phyloP scores from a whole-genome alignment of 768 basidiomycete species.

The Clitopilus passeckerianus region DNA sequence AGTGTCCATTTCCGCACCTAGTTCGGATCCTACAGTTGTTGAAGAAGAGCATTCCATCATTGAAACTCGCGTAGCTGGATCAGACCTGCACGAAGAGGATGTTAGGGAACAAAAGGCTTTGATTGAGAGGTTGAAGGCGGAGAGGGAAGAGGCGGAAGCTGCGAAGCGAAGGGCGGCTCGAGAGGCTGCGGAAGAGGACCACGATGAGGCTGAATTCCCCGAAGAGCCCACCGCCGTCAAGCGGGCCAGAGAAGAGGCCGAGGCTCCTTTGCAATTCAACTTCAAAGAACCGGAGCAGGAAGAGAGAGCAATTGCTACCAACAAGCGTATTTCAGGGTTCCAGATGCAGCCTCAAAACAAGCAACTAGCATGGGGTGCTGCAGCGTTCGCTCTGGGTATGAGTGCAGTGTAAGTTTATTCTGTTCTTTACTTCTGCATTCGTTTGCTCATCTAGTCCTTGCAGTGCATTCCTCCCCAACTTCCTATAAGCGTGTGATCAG shows the following conservation, averaged over 20 bases:
- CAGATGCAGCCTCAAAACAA: slow-evolving; percentile 63
- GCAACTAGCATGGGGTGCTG: slow-evolving; percentile 77
- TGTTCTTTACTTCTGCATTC: neutral
- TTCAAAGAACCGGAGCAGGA: slow-evolving; percentile 67
- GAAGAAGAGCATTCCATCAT: slow-evolving; percentile 60
- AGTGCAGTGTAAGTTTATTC: slow-evolving; percentile 65
- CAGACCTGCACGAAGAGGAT: slow-evolving; percentile 64
- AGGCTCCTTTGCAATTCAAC: slow-evolving; percentile 48
- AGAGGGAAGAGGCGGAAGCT: slow-evolving; percentile 37
- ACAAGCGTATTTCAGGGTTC: slow-evolving; percentile 56
- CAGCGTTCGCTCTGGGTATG: slow-evolving; percentile 80
- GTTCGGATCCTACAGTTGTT: slow-evolving; percentile 60
- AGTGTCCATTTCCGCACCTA: slow-evolving; percentile 35
- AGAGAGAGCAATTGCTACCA: slow-evolving; percentile 48
- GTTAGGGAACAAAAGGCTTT: slow-evolving; percentile 74
- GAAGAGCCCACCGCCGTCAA: slow-evolving; percentile 26
- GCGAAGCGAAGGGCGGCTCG: slow-evolving; percentile 18
- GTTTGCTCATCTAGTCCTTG: slow-evolving; percentile 1
- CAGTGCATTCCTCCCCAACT: slow-evolving; percentile 57
- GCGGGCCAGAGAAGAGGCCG: slow-evolving; percentile 54
- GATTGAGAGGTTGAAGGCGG: slow-evolving; percentile 66
- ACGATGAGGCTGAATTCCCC: slow-evolving; percentile 39
- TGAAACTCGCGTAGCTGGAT: slow-evolving; percentile 48
- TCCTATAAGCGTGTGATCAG: slow-evolving; percentile 36
- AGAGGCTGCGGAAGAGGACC: slow-evolving; percentile 29